These are phyloP conservation scores for Neonectria faginata DNA, from an alignment of 2,329 filamentous ascomycete species.

Conservation along the genomic window DNA sequence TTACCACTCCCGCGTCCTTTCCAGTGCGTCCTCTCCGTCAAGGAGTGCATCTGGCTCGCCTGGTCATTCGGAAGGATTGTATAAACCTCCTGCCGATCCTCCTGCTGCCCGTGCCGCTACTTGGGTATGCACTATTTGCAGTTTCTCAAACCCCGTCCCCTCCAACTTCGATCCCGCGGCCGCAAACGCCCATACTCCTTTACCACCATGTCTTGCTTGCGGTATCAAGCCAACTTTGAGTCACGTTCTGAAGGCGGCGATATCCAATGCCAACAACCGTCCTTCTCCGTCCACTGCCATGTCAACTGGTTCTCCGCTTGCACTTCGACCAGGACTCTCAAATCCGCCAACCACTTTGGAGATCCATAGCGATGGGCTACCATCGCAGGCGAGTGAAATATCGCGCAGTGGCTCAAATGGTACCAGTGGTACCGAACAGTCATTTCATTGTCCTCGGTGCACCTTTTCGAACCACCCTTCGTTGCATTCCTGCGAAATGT, in stretches of 20 bases:
- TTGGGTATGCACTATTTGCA: conserved; percentile 97
- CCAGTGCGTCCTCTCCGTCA: conserved; percentile 58
- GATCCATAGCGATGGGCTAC: conserved; percentile 15
- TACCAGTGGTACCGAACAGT: conserved; percentile 44
- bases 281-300: conserved; percentile 33
- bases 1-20: conserved; percentile 65
- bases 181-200: conserved; percentile 80
- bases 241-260: conserved; percentile 86
- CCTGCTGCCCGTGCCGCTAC: conserved; percentile 73
- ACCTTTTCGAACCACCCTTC: conserved; percentile 96
- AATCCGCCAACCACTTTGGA: conserved; percentile 29
- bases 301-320: conserved; percentile 41
- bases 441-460: conserved; percentile 82
- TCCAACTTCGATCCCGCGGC: conserved; percentile 91
- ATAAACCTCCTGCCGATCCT: conserved; percentile 55
- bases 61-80: conserved; percentile 56
- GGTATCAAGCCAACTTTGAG: conserved; percentile 91
- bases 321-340: conserved; percentile 45
- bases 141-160: conserved; percentile 91
- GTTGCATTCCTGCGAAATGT: conserved; percentile 88
- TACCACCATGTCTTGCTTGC: conserved; percentile 90
- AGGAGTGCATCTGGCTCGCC: conserved; percentile 62
- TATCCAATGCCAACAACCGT: conserved; percentile 76
- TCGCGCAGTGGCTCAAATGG: conserved; percentile 16
- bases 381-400: conserved; percentile 2